Conservation (phyloP, 2,329 filamentous ascomycete genomes). For the Fonsecaea pugnacius region DNA sequence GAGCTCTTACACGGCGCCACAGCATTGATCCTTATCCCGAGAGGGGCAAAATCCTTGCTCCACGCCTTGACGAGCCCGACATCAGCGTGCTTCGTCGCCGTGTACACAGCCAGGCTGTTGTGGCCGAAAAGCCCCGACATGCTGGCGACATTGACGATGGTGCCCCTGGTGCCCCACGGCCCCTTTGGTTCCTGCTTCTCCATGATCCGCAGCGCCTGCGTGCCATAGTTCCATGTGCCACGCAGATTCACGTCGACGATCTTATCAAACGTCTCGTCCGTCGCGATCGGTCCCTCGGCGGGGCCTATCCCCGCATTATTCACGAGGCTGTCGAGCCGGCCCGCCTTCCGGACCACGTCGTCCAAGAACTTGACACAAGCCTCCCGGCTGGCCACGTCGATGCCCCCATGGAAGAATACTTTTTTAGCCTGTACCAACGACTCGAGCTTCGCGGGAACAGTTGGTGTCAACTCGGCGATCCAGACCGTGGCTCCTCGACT, state of each 20-base stretch:
- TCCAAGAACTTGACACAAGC: slow-evolving; percentile 13
- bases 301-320: slow-evolving; percentile 19
- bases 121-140: slow-evolving; percentile 44
- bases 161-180: slow-evolving; percentile 32
- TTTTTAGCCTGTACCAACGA: neutral
- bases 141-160: slow-evolving; percentile 50
- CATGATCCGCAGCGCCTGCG: slow-evolving; percentile 51
- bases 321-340: slow-evolving; percentile 7
- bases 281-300: slow-evolving; percentile 13
- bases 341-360: neutral
- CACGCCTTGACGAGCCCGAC: slow-evolving; percentile 49
- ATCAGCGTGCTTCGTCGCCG: slow-evolving; percentile 48
- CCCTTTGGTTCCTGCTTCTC: slow-evolving; percentile 50
- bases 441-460: slow-evolving; percentile 4
- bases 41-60: slow-evolving; percentile 40
- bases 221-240: slow-evolving; percentile 44
- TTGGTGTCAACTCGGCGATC: slow-evolving; percentile 1
- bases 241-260: slow-evolving; percentile 52
- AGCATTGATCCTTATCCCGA: slow-evolving; percentile 44
- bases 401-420: slow-evolving; percentile 12
- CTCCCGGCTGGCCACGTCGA: slow-evolving; percentile 13
- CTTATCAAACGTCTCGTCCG: slow-evolving; percentile 26
- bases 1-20: slow-evolving; percentile 28
- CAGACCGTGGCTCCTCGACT: slow-evolving; percentile 15
- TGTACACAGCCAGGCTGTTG: slow-evolving; percentile 48